A percentile compares a stretch with the other conserved stretches of the same genome.
These are phyloP conservation scores for Botrytis fabae DNA, from an alignment of 2,329 filamentous ascomycete species.

Conservation along the genomic window DNA sequence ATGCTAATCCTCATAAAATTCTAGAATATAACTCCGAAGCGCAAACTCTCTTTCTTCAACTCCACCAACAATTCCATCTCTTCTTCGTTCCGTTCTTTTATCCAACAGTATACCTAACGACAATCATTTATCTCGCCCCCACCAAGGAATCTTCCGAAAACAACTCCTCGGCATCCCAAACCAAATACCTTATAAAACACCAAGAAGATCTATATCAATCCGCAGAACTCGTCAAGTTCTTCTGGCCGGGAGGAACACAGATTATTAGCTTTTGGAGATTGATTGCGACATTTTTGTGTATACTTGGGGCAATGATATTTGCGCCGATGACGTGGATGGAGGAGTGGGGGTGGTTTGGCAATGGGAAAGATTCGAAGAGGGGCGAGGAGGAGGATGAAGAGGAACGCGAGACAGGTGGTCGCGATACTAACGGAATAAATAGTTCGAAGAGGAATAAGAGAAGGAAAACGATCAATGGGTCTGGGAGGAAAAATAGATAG, in stretches of 20 bases:
- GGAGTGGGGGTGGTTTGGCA: conserved; percentile 41
- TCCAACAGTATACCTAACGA: conserved; percentile 66
- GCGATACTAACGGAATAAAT: conserved; percentile 5
- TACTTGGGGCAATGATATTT: conserved; percentile 55
- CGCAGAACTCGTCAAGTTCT: conserved; percentile 72
- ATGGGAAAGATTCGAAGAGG: not conserved
- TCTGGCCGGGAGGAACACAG: conserved; percentile 59
- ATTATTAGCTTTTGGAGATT: conserved; percentile 55
- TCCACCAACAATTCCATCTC: conserved; percentile 74
- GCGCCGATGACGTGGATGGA: conserved; percentile 53
- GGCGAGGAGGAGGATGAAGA: not conserved
- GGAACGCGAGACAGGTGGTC: not conserved
- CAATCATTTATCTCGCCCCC: conserved; percentile 62
- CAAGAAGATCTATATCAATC: conserved; percentile 84
- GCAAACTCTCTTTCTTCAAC: conserved; percentile 69
- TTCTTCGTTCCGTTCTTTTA: conserved; percentile 77
- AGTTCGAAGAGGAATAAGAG: not conserved
- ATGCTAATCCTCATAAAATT: not conserved
- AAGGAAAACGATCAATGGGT: not conserved
- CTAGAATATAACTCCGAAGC: conserved; percentile 66
- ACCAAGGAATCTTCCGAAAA: not conserved
- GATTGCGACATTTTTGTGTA: conserved; percentile 60
- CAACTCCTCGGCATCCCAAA: not conserved
- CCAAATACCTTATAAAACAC: conserved; percentile 67
- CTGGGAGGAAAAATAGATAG: not conserved